Evolutionary conservation across 2,329 filamentous ascomycete species (phyloP).

Genomic region (Cladosporium sp.): DNA sequence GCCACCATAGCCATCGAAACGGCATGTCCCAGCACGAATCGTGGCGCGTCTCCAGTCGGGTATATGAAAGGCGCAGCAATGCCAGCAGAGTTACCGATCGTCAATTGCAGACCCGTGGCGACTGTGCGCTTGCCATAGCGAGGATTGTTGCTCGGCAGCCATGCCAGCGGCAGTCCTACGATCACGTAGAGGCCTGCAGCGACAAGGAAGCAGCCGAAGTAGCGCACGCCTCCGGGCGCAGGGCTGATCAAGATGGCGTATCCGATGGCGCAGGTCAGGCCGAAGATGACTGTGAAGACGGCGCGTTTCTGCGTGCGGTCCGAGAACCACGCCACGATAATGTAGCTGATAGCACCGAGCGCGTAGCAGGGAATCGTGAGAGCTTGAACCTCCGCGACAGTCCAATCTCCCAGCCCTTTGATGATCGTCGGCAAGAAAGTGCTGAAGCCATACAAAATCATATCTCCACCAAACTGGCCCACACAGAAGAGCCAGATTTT

Average conservation of each 20-base stretch:
- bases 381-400: conserved; percentile 63
- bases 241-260: conserved; percentile 59
- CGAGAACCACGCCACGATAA: conserved; percentile 61
- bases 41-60: conserved; percentile 39
- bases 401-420: conserved; percentile 57
- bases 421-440: conserved; percentile 80
- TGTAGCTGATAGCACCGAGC: conserved; percentile 65
- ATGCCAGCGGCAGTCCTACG: conserved; percentile 9
- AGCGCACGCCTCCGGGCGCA: conserved; percentile 59
- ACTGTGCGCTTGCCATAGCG: conserved; percentile 73
- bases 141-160: conserved; percentile 60
- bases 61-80: conserved; percentile 55
- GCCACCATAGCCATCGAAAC: conserved; percentile 49
- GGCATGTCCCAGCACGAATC: conserved; percentile 48
- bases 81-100: conserved; percentile 65
- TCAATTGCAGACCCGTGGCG: conserved; percentile 67
- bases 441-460: conserved; percentile 73
- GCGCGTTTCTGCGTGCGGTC: conserved; percentile 64
- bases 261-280: conserved; percentile 47
- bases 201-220: conserved; percentile 44
- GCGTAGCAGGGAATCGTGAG: conserved; percentile 76
- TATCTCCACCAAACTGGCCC: conserved; percentile 69
- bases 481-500: conserved; percentile 68
- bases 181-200: conserved; percentile 9
- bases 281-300: conserved; percentile 60